Conservation (phyloP, 768 basidiomycete genomes). For the Sarcodon aspratus region DNA sequence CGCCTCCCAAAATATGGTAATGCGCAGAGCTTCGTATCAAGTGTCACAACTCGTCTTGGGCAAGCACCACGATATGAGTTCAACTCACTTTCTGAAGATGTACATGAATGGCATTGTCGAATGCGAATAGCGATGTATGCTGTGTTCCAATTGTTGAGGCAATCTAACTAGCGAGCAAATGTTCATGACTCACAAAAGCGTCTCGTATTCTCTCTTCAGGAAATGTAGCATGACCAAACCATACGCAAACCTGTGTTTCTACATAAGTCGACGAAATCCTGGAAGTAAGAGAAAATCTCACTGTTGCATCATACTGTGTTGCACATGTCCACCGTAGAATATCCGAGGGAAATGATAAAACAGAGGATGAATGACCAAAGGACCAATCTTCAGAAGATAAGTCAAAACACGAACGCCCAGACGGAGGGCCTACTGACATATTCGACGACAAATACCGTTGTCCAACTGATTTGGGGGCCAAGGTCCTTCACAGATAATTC, state of each 20-base stretch:
- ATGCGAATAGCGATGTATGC: slow-evolving; percentile 92
- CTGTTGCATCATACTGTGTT: slow-evolving; percentile 80
- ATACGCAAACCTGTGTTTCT: too few species aligned
- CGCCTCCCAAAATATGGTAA: too few species aligned
- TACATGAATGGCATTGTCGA: slow-evolving; percentile 84
- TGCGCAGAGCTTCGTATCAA: too few species aligned
- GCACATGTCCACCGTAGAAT: too few species aligned
- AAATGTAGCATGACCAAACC: too few species aligned
- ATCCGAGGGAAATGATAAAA: too few species aligned
- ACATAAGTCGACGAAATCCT: too few species aligned
- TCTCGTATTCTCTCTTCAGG: slow-evolving; percentile 73
- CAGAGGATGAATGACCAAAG: too few species aligned
- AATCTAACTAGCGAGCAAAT: background rate
- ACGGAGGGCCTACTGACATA: slow-evolving; percentile 69
- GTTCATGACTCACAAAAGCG: slow-evolving; percentile 55
- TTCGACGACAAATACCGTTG: slow-evolving; percentile 85
- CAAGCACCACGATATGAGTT: slow-evolving; percentile 15
- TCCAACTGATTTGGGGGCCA: slow-evolving; percentile 84
- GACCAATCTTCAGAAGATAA: too few species aligned
- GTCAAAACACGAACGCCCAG: slow-evolving; percentile 77
- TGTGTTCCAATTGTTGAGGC: slow-evolving; percentile 14
- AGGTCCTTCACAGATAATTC: too few species aligned
- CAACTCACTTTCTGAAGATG: slow-evolving; percentile 78
- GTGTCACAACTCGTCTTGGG: too few species aligned
- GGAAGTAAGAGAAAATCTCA: slow-evolving; percentile 16